Evolutionary conservation across 768 basidiomycete species (phyloP).

Genomic region (Polyporus arcularius): DNA sequence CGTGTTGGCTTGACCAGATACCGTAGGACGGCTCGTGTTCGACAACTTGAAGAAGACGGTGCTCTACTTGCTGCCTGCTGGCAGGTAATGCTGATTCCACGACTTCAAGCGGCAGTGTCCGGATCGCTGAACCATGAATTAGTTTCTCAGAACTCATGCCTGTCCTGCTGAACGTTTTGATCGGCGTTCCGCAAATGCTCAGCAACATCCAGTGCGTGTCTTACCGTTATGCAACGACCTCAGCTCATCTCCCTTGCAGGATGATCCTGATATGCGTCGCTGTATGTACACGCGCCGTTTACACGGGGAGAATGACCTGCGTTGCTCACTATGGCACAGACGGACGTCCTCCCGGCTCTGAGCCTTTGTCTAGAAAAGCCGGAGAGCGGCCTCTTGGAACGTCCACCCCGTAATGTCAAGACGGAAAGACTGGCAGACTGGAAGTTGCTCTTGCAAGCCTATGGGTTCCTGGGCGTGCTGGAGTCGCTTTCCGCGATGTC

Average conservation of each 20-base stretch:
- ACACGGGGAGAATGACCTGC: too few species aligned
- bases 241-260: constrained; percentile 29
- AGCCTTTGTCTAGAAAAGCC: constrained; percentile 57
- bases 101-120: neutral
- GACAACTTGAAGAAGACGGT: constrained; percentile 60
- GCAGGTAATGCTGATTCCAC: constrained; percentile 37
- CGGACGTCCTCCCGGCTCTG: constrained; percentile 54
- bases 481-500: constrained; percentile 53
- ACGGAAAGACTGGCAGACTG: constrained; percentile 56
- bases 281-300: neutral
- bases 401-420: constrained; percentile 54
- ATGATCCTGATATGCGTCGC: constrained; percentile 55
- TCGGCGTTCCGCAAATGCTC: constrained; percentile 45
- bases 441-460: constrained; percentile 56
- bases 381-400: constrained; percentile 55
- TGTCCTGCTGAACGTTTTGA: constrained; percentile 51
- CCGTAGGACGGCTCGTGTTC: constrained; percentile 46
- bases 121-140: neutral
- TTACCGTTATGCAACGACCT: constrained; percentile 24
- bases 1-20: constrained; percentile 22
- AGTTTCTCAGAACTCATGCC: constrained; percentile 65
- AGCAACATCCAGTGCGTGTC: constrained; percentile 36
- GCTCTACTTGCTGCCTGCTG: constrained; percentile 49
- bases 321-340: constrained; percentile 23
- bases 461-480: constrained; percentile 53